Percentiles rank a stretch among this genome's conserved stretches.
These are phyloP conservation scores for Alternaria postmessia DNA, from an alignment of 2,329 filamentous ascomycete genomes.

Conservation along the genomic window DNA sequence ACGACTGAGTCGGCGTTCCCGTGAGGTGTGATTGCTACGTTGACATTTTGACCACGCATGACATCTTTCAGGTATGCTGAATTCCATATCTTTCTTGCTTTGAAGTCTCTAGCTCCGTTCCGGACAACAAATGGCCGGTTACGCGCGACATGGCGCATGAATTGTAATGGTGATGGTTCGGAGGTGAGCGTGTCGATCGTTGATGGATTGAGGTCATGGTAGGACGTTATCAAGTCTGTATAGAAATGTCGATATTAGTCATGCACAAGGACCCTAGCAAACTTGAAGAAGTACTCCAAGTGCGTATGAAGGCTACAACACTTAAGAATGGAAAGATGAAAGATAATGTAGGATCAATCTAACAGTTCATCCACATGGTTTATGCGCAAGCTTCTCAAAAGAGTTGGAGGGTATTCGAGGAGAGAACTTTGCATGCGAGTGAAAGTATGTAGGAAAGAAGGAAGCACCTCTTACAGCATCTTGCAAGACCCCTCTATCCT, in stretches of 20 bases:
- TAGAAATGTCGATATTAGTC: neutral
- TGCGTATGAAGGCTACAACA: neutral
- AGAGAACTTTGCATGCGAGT: neutral
- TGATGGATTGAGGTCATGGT: constrained; percentile 74
- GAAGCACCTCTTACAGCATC: constrained; percentile 51
- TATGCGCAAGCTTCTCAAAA: neutral
- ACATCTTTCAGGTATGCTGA: constrained; percentile 64
- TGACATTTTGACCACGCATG: constrained; percentile 67
- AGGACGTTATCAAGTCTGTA: constrained; percentile 67
- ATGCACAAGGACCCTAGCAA: neutral
- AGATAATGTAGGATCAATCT: neutral
- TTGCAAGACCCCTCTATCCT: constrained; percentile 29
- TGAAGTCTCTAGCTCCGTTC: constrained; percentile 69
- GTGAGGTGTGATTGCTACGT: constrained; percentile 78
- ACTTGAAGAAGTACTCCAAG: no score
- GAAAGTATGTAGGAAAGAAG: constrained; percentile 11
- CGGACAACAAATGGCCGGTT: constrained; percentile 80
- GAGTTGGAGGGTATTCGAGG: neutral
- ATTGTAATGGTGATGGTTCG: constrained; percentile 77
- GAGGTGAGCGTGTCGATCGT: constrained; percentile 67
- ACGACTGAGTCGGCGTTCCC: constrained; percentile 71
- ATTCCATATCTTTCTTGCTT: constrained; percentile 70
- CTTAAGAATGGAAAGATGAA: neutral
- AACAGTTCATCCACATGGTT: neutral
- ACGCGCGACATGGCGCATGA: constrained; percentile 77